phyloP scores from a whole-genome alignment of 139 green algal genomes.

The Micromonas pusilla region DNA sequence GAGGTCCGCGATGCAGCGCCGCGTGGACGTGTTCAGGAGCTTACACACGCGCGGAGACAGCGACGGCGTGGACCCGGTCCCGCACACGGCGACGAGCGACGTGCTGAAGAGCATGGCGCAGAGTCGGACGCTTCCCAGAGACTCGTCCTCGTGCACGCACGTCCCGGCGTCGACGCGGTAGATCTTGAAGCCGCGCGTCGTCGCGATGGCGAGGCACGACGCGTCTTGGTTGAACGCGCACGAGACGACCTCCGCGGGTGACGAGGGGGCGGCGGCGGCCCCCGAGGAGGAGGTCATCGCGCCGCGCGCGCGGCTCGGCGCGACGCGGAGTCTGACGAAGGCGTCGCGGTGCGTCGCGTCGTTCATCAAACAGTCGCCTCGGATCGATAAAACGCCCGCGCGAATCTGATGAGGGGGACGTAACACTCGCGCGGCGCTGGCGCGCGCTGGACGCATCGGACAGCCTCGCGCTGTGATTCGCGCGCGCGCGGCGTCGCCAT shows the following conservation, averaged over 20 bases:
- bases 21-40: conserved; percentile 96
- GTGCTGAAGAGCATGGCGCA: conserved; percentile 95
- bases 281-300: no score
- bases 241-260: background rate
- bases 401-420: no score
- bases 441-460: no score
- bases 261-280: background rate
- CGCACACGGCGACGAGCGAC: conserved; percentile 93
- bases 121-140: conserved; percentile 57
- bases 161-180: conserved; percentile 87
- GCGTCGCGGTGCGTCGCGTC: no score
- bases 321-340: no score
- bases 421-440: no score
- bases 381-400: no score
- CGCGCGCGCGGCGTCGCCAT: no score
- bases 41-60: conserved; percentile 90
- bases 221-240: conserved; percentile 72
- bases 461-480: no score
- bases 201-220: conserved; percentile 77
- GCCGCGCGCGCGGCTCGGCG: no score
- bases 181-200: conserved; percentile 71
- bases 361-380: no score
- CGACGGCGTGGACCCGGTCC: conserved; percentile 65
- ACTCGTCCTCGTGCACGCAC: conserved; percentile 51
- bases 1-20: conserved; percentile 89